These are phyloP conservation scores for Sugiyamaella floridensis DNA, from an alignment of 805 yeast genomes.

Conservation along the genomic window DNA sequence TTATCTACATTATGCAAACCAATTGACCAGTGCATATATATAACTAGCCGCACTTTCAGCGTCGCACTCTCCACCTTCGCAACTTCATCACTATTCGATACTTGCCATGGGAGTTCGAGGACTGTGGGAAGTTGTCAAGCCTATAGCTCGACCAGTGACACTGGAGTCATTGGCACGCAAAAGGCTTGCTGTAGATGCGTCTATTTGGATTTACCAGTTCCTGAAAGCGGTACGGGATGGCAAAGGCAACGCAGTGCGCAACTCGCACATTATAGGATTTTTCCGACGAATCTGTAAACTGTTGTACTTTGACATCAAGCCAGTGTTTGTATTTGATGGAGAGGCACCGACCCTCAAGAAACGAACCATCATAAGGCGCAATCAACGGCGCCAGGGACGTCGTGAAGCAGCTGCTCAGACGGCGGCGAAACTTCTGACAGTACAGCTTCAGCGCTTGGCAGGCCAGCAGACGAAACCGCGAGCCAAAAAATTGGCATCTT, in stretches of 20 bases:
- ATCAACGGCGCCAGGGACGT: conserved; percentile 67
- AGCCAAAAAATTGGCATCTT: background rate
- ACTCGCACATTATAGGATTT: conserved; percentile 91
- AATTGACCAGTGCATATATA: background rate
- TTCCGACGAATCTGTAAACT: conserved; percentile 89
- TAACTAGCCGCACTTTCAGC: background rate
- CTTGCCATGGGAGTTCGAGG: conserved; percentile 86
- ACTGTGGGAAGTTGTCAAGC: conserved; percentile 86
- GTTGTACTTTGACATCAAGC: conserved; percentile 76
- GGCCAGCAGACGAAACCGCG: conserved; percentile 22
- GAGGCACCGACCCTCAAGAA: conserved; percentile 82
- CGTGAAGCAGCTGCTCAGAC: conserved; percentile 62
- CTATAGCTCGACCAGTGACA: conserved; percentile 84
- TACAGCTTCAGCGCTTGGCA: conserved; percentile 61
- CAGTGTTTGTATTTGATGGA: conserved; percentile 93
- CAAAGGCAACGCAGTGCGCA: conserved; percentile 68
- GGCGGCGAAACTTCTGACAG: conserved; percentile 73
- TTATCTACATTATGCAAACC: background rate
- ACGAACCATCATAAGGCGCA: conserved; percentile 66
- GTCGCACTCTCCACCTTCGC: background rate
- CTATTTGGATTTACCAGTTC: conserved; percentile 97
- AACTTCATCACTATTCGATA: background rate
- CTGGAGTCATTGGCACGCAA: conserved; percentile 76
- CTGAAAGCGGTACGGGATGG: conserved; percentile 87
- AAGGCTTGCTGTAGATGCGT: conserved; percentile 90